Evolutionary conservation across 2,329 filamentous ascomycete genomes (phyloP), one percentile per base, ranked within the genome.

Genomic region (Pseudogymnoascus sp.): DNA sequence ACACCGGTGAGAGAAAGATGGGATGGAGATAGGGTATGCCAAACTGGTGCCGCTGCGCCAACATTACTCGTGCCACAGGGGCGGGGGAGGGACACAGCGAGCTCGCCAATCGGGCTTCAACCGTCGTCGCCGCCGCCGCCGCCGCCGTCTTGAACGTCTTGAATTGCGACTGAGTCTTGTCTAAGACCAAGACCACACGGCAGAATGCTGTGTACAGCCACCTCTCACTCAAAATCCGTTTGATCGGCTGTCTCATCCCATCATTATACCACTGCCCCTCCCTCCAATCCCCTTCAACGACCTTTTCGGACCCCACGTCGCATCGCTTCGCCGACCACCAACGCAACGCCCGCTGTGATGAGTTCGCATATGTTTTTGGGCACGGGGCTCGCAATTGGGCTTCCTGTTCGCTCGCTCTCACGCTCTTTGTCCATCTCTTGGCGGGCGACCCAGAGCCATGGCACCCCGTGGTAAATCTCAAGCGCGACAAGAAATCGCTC

Each of bases 71-170:
- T 50, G 23, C 15, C 4, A 29, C 23, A 29, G 44, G 15, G 44
- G 44, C 44, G 15, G 15, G 3, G 21, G 44, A 29, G 23, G 17
- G 15, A 29, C 13, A 50, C 9, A 50, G 7, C 15, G 23, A 9
- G 44, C 44, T 50, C 23, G 23, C 44, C 44, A 50, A 50, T 50
- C 44, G 44, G 44, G 44, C 44, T 50, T 50, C 44, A 50, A 50
- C 44, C 21, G 44, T 50, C 44, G 44, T 23, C 23, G 44, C 19
- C 23, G 44, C 7, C 15, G 23, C 15, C 44, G 13, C 29, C n/a
- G n/a, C n/a, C n/a, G n/a, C n/a, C n/a, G n/a, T 29, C 44, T 50
- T 29, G 7, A 10, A 29, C 7, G 23, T n/a, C 44, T 50, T 50
- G 44, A 50, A n/a, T 17, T 7, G 42, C 15, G 23, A 50, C 44